phyloP scores from a whole-genome alignment of 1,139 yeast species.

The Geotrichum cucujoidarum region DNA sequence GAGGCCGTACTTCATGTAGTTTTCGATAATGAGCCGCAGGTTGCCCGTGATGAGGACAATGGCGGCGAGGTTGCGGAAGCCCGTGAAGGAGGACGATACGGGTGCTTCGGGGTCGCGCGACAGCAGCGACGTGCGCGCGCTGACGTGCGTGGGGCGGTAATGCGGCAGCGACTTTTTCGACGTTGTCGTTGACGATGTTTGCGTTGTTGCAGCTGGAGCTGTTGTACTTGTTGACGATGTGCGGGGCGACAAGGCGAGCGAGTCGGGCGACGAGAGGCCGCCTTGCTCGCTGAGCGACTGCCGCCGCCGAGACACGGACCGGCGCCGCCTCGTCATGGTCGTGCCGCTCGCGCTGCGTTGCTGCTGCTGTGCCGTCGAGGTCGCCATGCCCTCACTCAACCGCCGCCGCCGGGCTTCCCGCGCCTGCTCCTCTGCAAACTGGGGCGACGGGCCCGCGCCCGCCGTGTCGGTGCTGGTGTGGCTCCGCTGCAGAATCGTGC shows the following conservation, averaged over 20 bases:
- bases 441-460: neutral
- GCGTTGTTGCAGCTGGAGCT: neutral
- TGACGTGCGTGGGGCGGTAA: slow-evolving; percentile 25
- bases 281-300: neutral
- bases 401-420: slow-evolving; percentile 1
- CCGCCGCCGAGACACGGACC: slow-evolving; percentile 5
- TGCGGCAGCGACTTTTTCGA: slow-evolving; percentile 22
- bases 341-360: slow-evolving; percentile 1
- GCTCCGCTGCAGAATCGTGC: neutral
- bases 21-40: slow-evolving; percentile 38
- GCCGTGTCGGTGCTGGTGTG: neutral
- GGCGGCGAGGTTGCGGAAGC: slow-evolving; percentile 41
- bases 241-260: slow-evolving; percentile 1
- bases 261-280: neutral
- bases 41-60: slow-evolving; percentile 39
- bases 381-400: slow-evolving; percentile 2
- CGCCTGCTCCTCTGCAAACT: slow-evolving; percentile 1
- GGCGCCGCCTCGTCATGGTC: slow-evolving; percentile 6
- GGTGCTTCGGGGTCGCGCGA: slow-evolving; percentile 20
- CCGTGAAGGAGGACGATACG: slow-evolving; percentile 31
- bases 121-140: slow-evolving; percentile 24
- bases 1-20: slow-evolving; percentile 39
- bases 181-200: neutral
- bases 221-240: too few relatives aligned
- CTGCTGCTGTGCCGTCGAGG: too few relatives aligned